These are phyloP conservation scores for Pinus taeda DNA, from an alignment of 75 land plant genomes.

Conservation along the genomic window DNA sequence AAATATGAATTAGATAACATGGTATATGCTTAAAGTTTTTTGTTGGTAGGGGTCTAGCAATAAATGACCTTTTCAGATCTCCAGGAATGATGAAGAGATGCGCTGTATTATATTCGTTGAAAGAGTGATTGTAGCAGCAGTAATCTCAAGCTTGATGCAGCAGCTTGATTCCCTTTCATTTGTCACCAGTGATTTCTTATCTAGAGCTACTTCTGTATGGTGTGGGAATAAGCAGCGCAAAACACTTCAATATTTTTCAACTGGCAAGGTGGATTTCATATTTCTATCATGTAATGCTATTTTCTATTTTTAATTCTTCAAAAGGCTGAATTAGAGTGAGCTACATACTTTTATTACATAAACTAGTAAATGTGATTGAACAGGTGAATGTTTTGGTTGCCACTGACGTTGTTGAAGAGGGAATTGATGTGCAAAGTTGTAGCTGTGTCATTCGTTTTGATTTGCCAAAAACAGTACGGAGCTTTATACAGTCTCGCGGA, in stretches of 20 bases:
- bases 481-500: slow-evolving; percentile 90
- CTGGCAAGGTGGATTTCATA: too few species aligned
- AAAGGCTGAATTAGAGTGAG: too few species aligned
- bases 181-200: slow-evolving; percentile 45
- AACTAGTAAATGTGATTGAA: not conserved
- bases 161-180: slow-evolving; percentile 50
- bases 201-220: slow-evolving; percentile 42
- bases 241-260: slow-evolving; percentile 11
- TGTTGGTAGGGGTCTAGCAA: not conserved
- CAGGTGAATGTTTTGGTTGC: slow-evolving; percentile 85
- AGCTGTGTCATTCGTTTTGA: slow-evolving; percentile 91
- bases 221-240: slow-evolving; percentile 37
- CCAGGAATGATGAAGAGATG: slow-evolving; percentile 20
- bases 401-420: slow-evolving; percentile 94
- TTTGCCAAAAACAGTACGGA: slow-evolving; percentile 80
- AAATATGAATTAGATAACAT: not conserved
- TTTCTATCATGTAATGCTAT: too few species aligned
- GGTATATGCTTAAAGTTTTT: not conserved
- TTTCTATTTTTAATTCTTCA: too few species aligned
- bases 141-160: slow-evolving; percentile 53
- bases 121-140: slow-evolving; percentile 1
- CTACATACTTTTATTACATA: too few species aligned
- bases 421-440: slow-evolving; percentile 79
- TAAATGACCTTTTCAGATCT: slow-evolving; percentile 6
- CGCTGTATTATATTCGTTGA: slow-evolving; percentile 2